Evolutionary conservation across 305 asterid genomes (phyloP).

Genomic region (Coffea humblotiana): DNA sequence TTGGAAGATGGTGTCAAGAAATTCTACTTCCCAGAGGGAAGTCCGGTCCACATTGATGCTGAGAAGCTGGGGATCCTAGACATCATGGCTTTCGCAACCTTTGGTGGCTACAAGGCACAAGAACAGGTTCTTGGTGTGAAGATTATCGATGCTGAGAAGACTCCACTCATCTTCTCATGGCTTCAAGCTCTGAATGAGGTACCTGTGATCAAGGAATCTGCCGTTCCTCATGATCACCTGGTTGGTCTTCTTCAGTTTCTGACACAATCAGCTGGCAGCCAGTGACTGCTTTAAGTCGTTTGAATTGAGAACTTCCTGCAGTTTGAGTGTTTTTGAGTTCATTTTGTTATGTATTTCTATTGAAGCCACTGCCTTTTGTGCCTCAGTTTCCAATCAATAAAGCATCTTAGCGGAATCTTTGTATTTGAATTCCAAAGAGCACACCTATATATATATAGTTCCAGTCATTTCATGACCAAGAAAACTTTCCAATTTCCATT

Average conservation of each 20-base stretch:
- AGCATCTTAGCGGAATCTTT: too few relatives aligned
- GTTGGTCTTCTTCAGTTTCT: conserved; percentile 10
- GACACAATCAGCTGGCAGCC: too few relatives aligned
- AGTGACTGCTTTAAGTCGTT: too few relatives aligned
- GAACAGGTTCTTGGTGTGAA: conserved; percentile 16
- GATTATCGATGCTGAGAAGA: conserved; percentile 19
- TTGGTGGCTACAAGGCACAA: conserved; percentile 18
- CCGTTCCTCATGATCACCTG: conserved; percentile 15
- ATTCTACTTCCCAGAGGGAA: conserved; percentile 5
- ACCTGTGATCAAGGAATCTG: conserved; percentile 24
- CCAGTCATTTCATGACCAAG: too few relatives aligned
- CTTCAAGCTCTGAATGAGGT: conserved; percentile 17
- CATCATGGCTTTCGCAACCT: conserved; percentile 19
- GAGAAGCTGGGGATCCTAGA: conserved; percentile 22
- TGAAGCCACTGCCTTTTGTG: too few relatives aligned
- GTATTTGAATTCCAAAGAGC: too few relatives aligned
- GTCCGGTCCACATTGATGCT: background rate
- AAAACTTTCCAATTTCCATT: too few relatives aligned
- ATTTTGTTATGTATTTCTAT: too few relatives aligned
- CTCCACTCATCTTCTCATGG: conserved; percentile 28
- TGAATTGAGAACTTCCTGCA: too few relatives aligned
- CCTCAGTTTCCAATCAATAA: too few relatives aligned
- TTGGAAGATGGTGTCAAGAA: conserved; percentile 23
- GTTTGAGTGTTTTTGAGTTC: too few relatives aligned
- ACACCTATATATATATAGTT: too few relatives aligned